A percentile compares a stretch with the other conserved stretches of the same genome.
Evolutionary conservation across 768 basidiomycete species (phyloP).

Genomic region (Sporobolomyces phaffii): DNA sequence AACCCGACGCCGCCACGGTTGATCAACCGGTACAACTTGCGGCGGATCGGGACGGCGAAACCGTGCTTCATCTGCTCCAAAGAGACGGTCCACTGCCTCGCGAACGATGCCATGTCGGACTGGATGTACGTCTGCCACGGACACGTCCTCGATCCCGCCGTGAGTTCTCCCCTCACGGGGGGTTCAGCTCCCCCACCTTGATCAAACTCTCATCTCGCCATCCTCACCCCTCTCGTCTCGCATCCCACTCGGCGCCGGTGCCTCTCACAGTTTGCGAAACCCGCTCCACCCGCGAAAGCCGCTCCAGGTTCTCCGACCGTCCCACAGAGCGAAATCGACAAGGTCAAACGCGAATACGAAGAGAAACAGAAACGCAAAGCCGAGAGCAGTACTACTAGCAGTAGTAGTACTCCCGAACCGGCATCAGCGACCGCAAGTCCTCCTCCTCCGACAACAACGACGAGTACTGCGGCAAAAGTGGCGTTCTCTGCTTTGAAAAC

Average conservation of each 20-base stretch:
- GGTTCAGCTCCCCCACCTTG: constrained; percentile 26
- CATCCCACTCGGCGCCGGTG: no score
- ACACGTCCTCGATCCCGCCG: constrained; percentile 75
- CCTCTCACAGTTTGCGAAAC: constrained; percentile 51
- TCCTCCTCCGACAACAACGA: no score
- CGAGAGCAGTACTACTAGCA: no score
- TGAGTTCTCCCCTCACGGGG: constrained; percentile 46
- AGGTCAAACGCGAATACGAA: constrained; percentile 35
- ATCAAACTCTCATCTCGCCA: background rate
- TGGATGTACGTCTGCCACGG: constrained; percentile 75
- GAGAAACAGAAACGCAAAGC: constrained; percentile 45
- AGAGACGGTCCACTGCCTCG: constrained; percentile 43
- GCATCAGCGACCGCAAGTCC: no score
- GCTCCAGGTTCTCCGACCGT: background rate
- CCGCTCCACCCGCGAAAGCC: constrained; percentile 47
- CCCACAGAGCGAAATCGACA: background rate
- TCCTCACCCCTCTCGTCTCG: no score
- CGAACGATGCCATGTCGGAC: constrained; percentile 73
- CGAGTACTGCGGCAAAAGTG: background rate
- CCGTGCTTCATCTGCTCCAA: constrained; percentile 26
- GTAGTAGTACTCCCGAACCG: no score
- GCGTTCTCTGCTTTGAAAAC: background rate
- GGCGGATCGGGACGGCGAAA: constrained; percentile 15
- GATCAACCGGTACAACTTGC: constrained; percentile 24
- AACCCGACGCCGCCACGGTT: constrained; percentile 15